Percentiles rank a stretch among this genome's conserved stretches.
These are phyloP conservation scores for Mycena polygramma DNA, from an alignment of 768 basidiomycete genomes.

Conservation along the genomic window DNA sequence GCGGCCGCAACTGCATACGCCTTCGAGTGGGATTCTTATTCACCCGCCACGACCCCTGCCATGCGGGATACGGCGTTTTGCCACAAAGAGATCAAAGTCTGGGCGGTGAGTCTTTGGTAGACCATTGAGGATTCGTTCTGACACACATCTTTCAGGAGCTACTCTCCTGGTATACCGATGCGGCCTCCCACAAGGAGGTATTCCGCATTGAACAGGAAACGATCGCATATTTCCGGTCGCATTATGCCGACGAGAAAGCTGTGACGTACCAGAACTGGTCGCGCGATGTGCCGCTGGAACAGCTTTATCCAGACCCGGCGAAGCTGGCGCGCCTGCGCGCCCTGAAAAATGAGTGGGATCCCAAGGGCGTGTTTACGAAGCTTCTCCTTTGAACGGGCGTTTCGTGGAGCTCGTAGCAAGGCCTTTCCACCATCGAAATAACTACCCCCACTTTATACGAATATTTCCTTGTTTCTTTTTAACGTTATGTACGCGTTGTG, in stretches of 20 bases:
- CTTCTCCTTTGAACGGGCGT: no score
- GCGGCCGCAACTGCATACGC: constrained; percentile 6
- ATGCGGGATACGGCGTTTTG: constrained; percentile 2
- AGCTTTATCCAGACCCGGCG: constrained; percentile 7
- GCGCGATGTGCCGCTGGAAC: constrained; percentile 8
- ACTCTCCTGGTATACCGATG: neutral
- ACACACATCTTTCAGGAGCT: no score
- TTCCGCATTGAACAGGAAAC: constrained; percentile 7
- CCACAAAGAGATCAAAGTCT: constrained; percentile 7
- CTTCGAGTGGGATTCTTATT: constrained; percentile 12
- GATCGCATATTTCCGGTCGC: neutral
- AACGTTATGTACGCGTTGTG: no score
- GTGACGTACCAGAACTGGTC: constrained; percentile 21
- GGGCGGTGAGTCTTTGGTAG: constrained; percentile 9
- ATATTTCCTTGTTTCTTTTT: no score
- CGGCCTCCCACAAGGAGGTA: neutral
- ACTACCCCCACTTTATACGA: no score
- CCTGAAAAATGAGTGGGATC: constrained; percentile 10
- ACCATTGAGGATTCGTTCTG: no score
- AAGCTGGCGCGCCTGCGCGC: constrained; percentile 1
- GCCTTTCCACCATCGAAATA: no score
- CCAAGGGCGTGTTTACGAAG: neutral
- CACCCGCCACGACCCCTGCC: neutral
- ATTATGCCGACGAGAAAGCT: neutral
- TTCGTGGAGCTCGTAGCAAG: no score